A percentile compares a stretch with the other conserved stretches of the same genome.
Conservation (phyloP, 2,329 filamentous ascomycete species). For the Apiospora marii region DNA sequence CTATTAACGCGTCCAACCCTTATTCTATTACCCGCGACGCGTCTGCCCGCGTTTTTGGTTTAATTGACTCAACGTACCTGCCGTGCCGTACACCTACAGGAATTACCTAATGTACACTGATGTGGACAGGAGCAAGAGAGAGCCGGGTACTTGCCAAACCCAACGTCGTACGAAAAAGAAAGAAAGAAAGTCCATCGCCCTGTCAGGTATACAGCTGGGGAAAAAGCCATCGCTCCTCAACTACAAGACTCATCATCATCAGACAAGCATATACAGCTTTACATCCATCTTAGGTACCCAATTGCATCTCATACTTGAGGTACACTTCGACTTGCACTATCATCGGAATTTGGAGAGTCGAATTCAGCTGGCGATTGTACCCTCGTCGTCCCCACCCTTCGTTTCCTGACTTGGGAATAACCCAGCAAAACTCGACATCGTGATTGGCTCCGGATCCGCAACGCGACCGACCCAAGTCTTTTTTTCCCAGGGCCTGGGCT, state of each 20-base stretch:
- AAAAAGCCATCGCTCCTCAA: background rate
- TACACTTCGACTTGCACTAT: background rate
- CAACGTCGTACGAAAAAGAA: background rate
- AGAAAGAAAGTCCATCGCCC: background rate
- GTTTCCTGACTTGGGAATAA: slow-evolving; percentile 18
- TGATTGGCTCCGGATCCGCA: slow-evolving; percentile 12
- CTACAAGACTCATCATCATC: background rate
- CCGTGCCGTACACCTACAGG: background rate
- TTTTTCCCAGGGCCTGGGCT: slow-evolving; percentile 3
- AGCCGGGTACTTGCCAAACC: background rate
- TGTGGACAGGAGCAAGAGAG: background rate
- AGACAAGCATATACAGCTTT: background rate
- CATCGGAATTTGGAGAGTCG: background rate
- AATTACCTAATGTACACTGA: background rate
- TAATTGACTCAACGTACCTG: background rate
- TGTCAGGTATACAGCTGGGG: background rate
- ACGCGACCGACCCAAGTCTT: slow-evolving; percentile 19
- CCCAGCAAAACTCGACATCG: slow-evolving; percentile 9
- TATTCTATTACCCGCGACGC: background rate
- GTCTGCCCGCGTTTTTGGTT: slow-evolving; percentile 8
- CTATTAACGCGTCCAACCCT: slow-evolving; percentile 3
- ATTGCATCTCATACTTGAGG: background rate
- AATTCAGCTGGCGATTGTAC: background rate
- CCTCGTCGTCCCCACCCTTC: background rate
- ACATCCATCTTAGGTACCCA: background rate